A percentile compares a stretch with the other conserved stretches of the same genome.
Evolutionary conservation across 495 filamentous ascomycete genomes (phyloP).

Genomic region (Schizothecium vesticola): DNA sequence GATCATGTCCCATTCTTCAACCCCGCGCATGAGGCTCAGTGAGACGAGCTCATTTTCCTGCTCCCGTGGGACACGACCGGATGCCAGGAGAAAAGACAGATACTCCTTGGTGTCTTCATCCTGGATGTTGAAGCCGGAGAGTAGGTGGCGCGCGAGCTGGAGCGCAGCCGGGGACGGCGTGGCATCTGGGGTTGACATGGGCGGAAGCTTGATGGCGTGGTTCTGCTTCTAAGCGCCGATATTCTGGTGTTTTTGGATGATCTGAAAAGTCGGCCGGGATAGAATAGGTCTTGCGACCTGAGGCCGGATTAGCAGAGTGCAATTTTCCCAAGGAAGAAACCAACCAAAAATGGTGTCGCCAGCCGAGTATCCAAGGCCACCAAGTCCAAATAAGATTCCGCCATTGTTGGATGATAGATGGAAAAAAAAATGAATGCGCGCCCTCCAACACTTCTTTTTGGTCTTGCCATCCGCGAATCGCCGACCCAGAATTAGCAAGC

Average conservation of each 20-base stretch:
- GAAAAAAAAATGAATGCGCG: background rate
- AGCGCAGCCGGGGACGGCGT: background rate
- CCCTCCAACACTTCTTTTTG: background rate
- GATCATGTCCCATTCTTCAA: constrained; percentile 33
- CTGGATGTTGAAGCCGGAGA: constrained; percentile 29
- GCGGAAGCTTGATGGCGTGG: background rate
- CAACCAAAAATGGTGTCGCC: background rate
- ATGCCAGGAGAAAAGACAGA: constrained; percentile 18
- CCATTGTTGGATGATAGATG: background rate
- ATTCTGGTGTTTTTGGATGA: background rate
- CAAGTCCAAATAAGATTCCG: background rate
- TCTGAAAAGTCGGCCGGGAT: background rate
- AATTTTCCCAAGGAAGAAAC: background rate
- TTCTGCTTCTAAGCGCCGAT: background rate
- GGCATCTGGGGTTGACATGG: background rate
- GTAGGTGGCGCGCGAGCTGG: background rate
- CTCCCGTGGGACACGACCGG: constrained; percentile 17
- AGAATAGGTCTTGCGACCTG: background rate
- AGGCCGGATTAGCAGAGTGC: background rate
- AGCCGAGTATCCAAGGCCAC: background rate
- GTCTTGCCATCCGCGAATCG: background rate
- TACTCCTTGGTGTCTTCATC: constrained; percentile 23
- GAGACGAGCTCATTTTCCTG: constrained; percentile 23
- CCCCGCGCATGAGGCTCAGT: constrained; percentile 24
- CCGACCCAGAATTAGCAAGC: background rate